Evolutionary conservation across 345 rosid species (phyloP).

Genomic region (Eucalyptus albens): DNA sequence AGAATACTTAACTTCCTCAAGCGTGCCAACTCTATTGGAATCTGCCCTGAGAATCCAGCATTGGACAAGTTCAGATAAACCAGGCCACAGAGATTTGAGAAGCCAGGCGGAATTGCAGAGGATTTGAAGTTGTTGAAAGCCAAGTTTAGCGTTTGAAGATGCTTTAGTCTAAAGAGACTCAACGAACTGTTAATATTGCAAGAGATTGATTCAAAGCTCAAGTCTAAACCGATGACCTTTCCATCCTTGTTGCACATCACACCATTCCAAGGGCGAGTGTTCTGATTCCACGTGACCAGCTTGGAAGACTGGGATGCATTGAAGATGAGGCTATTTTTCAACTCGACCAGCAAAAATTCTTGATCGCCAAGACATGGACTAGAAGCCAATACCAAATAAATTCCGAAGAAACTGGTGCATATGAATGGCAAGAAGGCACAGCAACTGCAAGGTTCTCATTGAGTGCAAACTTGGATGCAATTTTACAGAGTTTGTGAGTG

Average conservation of each 20-base stretch:
- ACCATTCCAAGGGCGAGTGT: conserved; percentile 17
- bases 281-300: conserved; percentile 10
- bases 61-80: conserved; percentile 14
- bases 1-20: not conserved
- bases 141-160: conserved; percentile 24
- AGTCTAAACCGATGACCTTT: conserved; percentile 14
- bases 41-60: conserved; percentile 12
- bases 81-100: not conserved
- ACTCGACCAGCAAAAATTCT: conserved; percentile 4
- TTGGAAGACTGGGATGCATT: not conserved
- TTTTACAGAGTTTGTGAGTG: too few relatives aligned
- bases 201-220: conserved; percentile 14
- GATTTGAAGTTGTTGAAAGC: conserved; percentile 10
- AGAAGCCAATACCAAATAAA: not conserved
- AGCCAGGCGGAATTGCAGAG: conserved; percentile 4
- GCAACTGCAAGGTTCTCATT: not conserved
- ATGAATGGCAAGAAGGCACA: not conserved
- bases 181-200: conserved; percentile 10
- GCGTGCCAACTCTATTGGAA: conserved; percentile 9
- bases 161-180: conserved; percentile 10
- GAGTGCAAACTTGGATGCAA: not conserved
- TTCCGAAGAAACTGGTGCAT: not conserved
- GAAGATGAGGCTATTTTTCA: conserved; percentile 6
- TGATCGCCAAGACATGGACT: conserved; percentile 20
- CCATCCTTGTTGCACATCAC: conserved; percentile 5